Percentiles rank a stretch among this genome's conserved stretches.
Conservation (phyloP, 1,284 basidiomycete genomes). For the Rhodotorula sp. region DNA sequence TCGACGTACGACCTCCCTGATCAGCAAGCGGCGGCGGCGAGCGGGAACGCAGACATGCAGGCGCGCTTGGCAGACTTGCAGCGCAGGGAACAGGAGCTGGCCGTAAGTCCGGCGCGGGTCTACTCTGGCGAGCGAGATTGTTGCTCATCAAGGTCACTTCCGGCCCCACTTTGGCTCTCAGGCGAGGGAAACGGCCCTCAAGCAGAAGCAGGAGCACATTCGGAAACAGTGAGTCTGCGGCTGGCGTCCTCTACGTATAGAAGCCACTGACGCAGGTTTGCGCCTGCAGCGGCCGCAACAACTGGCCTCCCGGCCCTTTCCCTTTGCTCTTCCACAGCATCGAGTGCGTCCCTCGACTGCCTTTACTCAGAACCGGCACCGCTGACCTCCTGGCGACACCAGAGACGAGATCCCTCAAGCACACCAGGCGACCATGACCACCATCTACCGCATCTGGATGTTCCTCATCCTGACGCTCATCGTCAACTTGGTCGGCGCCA, state of each 20-base stretch:
- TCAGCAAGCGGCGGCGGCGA: constrained; percentile 32
- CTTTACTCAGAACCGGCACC: neutral
- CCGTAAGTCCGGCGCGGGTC: constrained; percentile 43
- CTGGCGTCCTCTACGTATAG: too few relatives aligned
- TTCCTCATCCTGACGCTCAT: constrained; percentile 65
- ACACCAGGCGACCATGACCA: constrained; percentile 73
- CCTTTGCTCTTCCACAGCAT: constrained; percentile 94
- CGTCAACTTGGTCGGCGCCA: constrained; percentile 87
- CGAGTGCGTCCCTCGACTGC: constrained; percentile 40
- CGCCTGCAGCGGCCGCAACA: constrained; percentile 68
- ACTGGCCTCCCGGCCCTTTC: constrained; percentile 72
- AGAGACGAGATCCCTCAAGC: constrained; percentile 79
- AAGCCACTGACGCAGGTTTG: too few relatives aligned
- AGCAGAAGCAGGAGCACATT: constrained; percentile 61
- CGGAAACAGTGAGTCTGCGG: constrained; percentile 52
- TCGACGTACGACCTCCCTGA: constrained; percentile 12
- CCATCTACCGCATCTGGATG: constrained; percentile 68
- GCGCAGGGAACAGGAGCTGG: constrained; percentile 74
- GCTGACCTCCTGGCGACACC: neutral
- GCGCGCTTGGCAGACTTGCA: constrained; percentile 63
- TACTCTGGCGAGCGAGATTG: too few relatives aligned
- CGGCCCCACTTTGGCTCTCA: neutral
- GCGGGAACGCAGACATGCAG: constrained; percentile 45
- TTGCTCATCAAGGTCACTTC: too few relatives aligned
- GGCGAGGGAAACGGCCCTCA: constrained; percentile 69